These are phyloP conservation scores for Oryza longistaminata DNA, from an alignment of 176 grass and related monocot species.

Conservation along the genomic window DNA sequence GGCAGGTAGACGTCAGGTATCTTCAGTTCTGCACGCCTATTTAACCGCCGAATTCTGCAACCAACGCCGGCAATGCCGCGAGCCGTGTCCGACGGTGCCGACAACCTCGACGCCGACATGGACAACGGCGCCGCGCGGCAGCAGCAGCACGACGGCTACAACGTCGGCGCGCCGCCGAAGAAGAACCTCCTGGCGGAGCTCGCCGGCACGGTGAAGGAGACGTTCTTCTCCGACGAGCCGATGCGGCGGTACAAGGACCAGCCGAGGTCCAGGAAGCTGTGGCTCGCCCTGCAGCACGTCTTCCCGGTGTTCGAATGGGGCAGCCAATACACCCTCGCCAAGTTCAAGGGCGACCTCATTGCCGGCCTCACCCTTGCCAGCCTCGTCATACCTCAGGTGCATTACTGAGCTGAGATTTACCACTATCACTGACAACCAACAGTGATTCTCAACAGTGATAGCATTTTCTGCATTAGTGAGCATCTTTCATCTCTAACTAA, in stretches of 20 bases:
- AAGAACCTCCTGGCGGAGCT: constrained; percentile 46
- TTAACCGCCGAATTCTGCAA: not conserved
- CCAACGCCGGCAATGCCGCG: constrained; percentile 22
- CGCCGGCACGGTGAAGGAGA: constrained; percentile 53
- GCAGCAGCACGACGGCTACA: constrained; percentile 39
- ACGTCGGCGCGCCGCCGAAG: constrained; percentile 52
- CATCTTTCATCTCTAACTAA: not conserved
- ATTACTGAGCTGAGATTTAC: not conserved
- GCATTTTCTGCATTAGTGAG: not conserved
- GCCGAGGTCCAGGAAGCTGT: constrained; percentile 54
- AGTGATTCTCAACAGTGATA: no score
- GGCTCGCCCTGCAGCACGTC: constrained; percentile 58
- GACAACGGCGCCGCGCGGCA: not conserved
- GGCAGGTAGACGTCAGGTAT: no score
- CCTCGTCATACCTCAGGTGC: constrained; percentile 86
- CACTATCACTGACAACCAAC: no score
- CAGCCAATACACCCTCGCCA: constrained; percentile 62
- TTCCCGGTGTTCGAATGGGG: constrained; percentile 83
- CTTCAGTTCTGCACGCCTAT: not conserved
- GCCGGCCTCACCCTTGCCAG: constrained; percentile 87
- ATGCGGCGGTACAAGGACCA: constrained; percentile 71
- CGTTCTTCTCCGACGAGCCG: constrained; percentile 82
- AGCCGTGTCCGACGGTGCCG: constrained; percentile 33
- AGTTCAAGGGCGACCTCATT: constrained; percentile 74
- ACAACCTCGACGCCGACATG: not conserved